A percentile compares a stretch with the other conserved stretches of the same genome.
phyloP scores from a whole-genome alignment of 2,329 filamentous ascomycete species.

The Whalleya microplaca region DNA sequence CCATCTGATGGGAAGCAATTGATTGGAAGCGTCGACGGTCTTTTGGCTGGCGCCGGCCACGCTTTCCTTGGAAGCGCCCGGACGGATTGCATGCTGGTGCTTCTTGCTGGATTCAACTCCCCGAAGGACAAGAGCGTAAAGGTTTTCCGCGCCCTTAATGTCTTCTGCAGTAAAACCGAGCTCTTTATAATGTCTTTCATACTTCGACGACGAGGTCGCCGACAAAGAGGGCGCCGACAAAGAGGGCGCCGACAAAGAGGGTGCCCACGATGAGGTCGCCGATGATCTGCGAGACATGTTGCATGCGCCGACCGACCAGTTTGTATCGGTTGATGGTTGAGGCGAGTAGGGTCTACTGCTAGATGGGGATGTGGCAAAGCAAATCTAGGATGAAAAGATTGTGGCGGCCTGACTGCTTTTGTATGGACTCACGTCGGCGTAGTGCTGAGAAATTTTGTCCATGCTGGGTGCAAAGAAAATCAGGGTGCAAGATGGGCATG shows the following conservation, averaged over 20 bases:
- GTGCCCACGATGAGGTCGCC: neutral
- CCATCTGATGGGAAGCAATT: neutral
- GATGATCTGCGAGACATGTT: neutral
- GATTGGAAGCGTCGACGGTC: neutral
- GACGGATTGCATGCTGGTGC: neutral
- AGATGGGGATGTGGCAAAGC: neutral
- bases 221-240: no score
- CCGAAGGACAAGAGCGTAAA: neutral
- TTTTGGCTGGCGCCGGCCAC: neutral
- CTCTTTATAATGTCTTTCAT: no score
- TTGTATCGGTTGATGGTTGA: neutral
- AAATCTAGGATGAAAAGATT: neutral
- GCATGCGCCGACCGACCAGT: no score
- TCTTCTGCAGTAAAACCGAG: neutral
- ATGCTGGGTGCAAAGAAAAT: no score
- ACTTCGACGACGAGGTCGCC: no score
- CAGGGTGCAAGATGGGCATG: no score
- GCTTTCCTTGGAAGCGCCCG: neutral
- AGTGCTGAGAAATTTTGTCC: neutral
- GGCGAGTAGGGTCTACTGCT: neutral
- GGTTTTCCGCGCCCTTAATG: neutral
- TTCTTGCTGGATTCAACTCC: neutral
- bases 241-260: no score
- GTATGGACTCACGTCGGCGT: neutral
- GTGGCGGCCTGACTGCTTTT: neutral